Percentiles rank a stretch among this genome's conserved stretches.
Evolutionary conservation across 2,329 filamentous ascomycete species (phyloP).

Genomic region (Colletotrichum sidae): DNA sequence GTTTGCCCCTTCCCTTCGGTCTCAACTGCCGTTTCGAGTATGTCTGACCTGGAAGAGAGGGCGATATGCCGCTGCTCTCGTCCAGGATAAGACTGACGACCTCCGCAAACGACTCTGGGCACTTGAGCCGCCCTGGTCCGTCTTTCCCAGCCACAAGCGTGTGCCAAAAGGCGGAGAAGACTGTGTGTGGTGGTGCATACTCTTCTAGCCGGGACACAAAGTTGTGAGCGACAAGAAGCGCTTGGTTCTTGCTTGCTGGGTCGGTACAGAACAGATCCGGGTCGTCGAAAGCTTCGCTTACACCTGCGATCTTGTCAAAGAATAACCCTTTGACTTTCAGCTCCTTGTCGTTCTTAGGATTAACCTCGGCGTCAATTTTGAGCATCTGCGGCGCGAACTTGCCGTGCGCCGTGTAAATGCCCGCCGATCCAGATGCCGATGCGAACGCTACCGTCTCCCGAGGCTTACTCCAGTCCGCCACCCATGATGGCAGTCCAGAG

Average conservation of each 20-base stretch:
- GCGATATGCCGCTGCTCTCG: too few species aligned
- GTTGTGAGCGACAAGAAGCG: background rate
- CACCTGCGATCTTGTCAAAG: background rate
- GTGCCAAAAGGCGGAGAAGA: slow-evolving; percentile 19
- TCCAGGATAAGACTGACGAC: slow-evolving; percentile 24
- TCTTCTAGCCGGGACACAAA: background rate
- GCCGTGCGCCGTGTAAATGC: background rate
- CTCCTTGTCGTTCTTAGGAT: background rate
- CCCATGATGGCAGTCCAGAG: slow-evolving; percentile 22
- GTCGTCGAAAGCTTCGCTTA: background rate
- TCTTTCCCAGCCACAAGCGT: slow-evolving; percentile 18
- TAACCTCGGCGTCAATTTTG: background rate
- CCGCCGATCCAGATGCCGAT: background rate
- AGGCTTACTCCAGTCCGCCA: slow-evolving; percentile 26
- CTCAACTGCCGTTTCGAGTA: too few species aligned
- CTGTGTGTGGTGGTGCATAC: background rate
- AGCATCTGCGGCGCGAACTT: background rate
- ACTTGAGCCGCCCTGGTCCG: background rate
- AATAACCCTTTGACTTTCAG: background rate
- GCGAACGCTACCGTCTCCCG: slow-evolving; percentile 6
- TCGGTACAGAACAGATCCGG: slow-evolving; percentile 43
- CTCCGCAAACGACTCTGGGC: slow-evolving; percentile 2
- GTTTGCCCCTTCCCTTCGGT: too few species aligned
- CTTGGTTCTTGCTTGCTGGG: slow-evolving; percentile 32
- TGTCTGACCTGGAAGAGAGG: too few species aligned